Conservation (phyloP, 2,329 filamentous ascomycete species). For the Drechslera avenae region DNA sequence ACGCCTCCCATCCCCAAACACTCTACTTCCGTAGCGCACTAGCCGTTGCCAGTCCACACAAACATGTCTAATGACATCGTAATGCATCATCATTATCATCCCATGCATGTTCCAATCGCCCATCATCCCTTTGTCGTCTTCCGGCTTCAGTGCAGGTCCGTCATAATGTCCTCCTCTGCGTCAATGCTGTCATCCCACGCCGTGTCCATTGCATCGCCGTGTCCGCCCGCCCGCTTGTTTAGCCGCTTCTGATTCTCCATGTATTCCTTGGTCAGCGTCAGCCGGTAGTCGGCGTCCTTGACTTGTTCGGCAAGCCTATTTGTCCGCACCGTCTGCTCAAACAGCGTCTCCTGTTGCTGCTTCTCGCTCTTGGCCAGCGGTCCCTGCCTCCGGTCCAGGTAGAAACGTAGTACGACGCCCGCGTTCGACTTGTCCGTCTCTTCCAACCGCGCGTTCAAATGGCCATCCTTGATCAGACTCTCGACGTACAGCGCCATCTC, state of each 20-base stretch:
- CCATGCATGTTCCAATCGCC: not conserved
- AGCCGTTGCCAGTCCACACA: not conserved
- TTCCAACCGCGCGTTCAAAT: conserved; percentile 58
- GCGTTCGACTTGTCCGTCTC: conserved; percentile 46
- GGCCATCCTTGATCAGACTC: conserved; percentile 58
- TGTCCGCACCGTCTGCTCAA: conserved; percentile 57
- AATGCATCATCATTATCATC: not conserved
- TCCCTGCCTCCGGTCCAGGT: conserved; percentile 44
- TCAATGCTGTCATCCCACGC: conserved; percentile 43
- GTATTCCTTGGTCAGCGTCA: conserved; percentile 65
- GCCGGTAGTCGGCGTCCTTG: conserved; percentile 59
- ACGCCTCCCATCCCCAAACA: conserved; percentile 11
- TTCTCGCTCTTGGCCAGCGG: conserved; percentile 48
- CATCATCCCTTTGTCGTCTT: not conserved
- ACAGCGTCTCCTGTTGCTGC: conserved; percentile 52
- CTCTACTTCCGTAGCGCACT: not conserved
- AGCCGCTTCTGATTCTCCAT: conserved; percentile 58
- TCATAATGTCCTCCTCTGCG: conserved; percentile 49
- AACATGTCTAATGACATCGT: not conserved
- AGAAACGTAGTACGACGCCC: conserved; percentile 61
- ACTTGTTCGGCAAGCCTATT: conserved; percentile 58
- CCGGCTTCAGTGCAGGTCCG: conserved; percentile 36
- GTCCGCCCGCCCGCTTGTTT: conserved; percentile 49
- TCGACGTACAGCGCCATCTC: conserved; percentile 60
- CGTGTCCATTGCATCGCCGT: conserved; percentile 45